phyloP scores from a whole-genome alignment of 1,284 basidiomycete species.

The Irpex rosettiformis region DNA sequence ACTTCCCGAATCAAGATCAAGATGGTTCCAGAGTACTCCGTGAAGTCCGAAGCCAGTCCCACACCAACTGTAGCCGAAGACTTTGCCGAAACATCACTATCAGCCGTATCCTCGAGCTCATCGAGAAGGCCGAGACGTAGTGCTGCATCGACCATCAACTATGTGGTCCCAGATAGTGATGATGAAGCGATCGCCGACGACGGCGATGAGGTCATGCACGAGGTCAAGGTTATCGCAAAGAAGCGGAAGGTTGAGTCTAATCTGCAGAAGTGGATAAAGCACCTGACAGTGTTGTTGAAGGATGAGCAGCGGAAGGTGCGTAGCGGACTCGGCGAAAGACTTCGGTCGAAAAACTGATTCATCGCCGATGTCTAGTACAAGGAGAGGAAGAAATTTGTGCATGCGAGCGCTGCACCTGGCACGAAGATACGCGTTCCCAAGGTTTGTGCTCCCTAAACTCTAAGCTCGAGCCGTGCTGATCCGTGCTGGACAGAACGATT shows the following conservation, averaged over 20 bases:
- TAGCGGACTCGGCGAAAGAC: no score
- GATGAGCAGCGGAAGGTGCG: conserved; percentile 65
- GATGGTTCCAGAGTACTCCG: conserved; percentile 25
- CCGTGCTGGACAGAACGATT: conserved; percentile 71
- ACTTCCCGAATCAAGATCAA: conserved; percentile 20
- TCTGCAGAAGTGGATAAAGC: conserved; percentile 64
- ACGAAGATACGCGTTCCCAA: conserved; percentile 50
- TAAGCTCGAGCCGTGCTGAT: no score
- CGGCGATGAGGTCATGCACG: conserved; percentile 29
- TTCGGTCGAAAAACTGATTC: no score
- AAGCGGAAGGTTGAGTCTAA: conserved; percentile 46
- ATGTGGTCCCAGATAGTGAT: conserved; percentile 67
- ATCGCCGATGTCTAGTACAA: conserved; percentile 58
- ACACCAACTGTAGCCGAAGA: conserved; percentile 4
- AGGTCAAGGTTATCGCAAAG: conserved; percentile 31
- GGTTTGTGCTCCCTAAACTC: conserved; percentile 38
- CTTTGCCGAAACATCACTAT: conserved; percentile 2
- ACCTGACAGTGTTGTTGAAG: conserved; percentile 52
- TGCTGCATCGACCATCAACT: conserved; percentile 52
- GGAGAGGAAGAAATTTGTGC: conserved; percentile 54
- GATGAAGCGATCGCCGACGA: conserved; percentile 56
- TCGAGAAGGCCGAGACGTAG: conserved; percentile 59
- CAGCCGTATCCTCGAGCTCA: conserved; percentile 22
- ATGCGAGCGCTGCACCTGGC: conserved; percentile 39
- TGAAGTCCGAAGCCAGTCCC: conserved; percentile 37